Base-by-base conservation (phyloP, 1,284 basidiomycete genomes). In the Rhodotorula glutinis region DNA sequence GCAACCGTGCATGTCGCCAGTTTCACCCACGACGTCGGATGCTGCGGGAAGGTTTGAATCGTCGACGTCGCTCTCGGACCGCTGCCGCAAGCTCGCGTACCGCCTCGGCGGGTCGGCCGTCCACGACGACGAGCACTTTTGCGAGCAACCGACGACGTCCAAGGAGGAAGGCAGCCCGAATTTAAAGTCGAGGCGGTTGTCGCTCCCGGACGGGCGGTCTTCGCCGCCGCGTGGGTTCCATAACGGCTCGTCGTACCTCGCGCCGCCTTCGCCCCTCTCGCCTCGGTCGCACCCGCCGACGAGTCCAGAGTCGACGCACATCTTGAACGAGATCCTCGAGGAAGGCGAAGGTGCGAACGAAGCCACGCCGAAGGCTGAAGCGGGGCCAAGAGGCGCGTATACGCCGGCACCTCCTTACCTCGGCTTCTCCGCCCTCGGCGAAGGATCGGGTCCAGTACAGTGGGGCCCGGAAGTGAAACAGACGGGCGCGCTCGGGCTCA, bases 31-130 rank as follows among this genome's bases (percentile, higher is more conserved):
- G 13, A 30, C 54, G 23, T 8, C 41, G 11, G 7, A 17, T 2
- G 23, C 47, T 4, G 16, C 55, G 40, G 11, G 19, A 38, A 38
- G 38, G 19, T 44, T 44, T 21, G 43, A 44, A 21, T 29, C 30
- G 23, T 47, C 44, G 30, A 17, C 23, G 10, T 56, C 60, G 60
- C 63, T 66, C 49, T 53, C 56, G 3, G 46, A 47, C 9, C 60
- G 63, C 27, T 69, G 67, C 27, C 63, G 63, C 21, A 16, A 23
- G 2, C 64, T 69, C 53, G 63, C 67, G 4, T 46, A n/a, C 33
- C 54, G 47, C 11, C 41, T 66, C n/a, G 67, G 67, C 23, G 44
- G 49, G 21, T 57, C 51, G 23, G 67, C 67, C 14, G 60, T 63
- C 2, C 51, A 58, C 27, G 56, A 60, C n/a, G 67, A 66, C 53